A percentile compares a stretch with the other conserved stretches of the same genome.
phyloP scores from a whole-genome alignment of 805 yeast genomes.

The Wickerhamomyces strasburgensis region DNA sequence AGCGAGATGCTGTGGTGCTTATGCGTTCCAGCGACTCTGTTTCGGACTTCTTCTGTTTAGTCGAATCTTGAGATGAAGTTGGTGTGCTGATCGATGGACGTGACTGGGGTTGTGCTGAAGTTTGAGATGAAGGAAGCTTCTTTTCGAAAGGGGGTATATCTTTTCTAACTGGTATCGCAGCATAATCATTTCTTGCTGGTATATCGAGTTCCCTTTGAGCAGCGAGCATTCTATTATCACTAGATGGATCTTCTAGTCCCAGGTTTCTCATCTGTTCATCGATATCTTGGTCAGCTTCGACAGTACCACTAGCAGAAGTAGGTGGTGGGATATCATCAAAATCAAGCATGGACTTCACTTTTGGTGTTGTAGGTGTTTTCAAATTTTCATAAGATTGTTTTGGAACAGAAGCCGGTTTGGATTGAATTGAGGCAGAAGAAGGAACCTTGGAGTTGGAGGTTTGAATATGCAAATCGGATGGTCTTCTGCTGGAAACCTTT shows the following conservation, averaged over 20 bases:
- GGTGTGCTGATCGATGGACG: neutral
- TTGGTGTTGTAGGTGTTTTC: too few relatives aligned
- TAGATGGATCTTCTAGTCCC: constrained; percentile 3
- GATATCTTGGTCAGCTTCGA: constrained; percentile 5
- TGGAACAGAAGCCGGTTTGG: too few relatives aligned
- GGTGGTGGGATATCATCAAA: neutral
- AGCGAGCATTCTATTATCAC: neutral
- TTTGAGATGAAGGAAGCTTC: too few relatives aligned
- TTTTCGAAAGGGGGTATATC: neutral
- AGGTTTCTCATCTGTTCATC: constrained; percentile 8
- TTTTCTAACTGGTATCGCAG: neutral
- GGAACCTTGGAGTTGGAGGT: too few relatives aligned
- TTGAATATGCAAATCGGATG: too few relatives aligned
- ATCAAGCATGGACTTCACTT: too few relatives aligned
- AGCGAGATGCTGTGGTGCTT: neutral
- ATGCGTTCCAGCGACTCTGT: neutral
- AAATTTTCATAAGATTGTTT: too few relatives aligned
- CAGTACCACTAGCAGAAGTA: neutral
- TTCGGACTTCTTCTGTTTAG: neutral
- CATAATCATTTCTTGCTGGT: constrained; percentile 5
- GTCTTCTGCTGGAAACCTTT: too few relatives aligned
- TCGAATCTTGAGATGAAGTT: neutral
- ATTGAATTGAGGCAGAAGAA: constrained; percentile 1
- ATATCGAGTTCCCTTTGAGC: constrained; percentile 6
- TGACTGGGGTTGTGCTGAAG: too few relatives aligned